Percentiles rank a stretch among this genome's conserved stretches.
phyloP scores from a whole-genome alignment of 306 rosid species.

The Sindora glabra region DNA sequence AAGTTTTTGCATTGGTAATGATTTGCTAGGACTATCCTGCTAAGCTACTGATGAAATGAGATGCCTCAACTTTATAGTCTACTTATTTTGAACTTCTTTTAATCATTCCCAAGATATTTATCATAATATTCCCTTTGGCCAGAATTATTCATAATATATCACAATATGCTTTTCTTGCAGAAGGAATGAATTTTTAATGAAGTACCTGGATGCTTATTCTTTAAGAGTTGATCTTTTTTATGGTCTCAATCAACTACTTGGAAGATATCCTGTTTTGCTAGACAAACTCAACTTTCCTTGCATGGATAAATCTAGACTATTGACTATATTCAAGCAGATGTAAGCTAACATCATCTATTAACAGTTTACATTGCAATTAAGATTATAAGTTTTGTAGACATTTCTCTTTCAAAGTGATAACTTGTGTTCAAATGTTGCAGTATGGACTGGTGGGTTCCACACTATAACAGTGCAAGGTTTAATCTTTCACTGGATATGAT shows the following conservation, averaged over 20 bases:
- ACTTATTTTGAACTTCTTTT: not conserved
- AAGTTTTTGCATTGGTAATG: not conserved
- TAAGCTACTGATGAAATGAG: not conserved
- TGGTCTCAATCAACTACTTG: not conserved
- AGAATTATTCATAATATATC: not conserved
- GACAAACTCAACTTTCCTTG: constrained; percentile 13
- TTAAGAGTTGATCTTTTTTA: not conserved
- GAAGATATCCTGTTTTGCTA: constrained; percentile 8
- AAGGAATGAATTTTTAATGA: not conserved
- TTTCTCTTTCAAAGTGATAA: not conserved
- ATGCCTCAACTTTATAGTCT: too few relatives aligned
- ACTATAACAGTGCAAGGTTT: not conserved
- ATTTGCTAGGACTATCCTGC: not conserved
- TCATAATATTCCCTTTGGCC: too few relatives aligned
- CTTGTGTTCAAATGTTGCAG: not conserved
- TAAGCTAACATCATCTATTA: constrained; percentile 1
- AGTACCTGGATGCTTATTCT: not conserved
- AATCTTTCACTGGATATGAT: not conserved
- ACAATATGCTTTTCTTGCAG: not conserved
- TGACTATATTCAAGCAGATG: constrained; percentile 12
- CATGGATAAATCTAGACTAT: constrained; percentile 14
- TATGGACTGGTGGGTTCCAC: constrained; percentile 18
- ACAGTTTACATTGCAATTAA: not conserved
- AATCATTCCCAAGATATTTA: not conserved
- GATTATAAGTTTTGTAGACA: not conserved